These are phyloP conservation scores for Saccharomyces paradoxus DNA, from an alignment of 805 yeast genomes.

Conservation along the genomic window DNA sequence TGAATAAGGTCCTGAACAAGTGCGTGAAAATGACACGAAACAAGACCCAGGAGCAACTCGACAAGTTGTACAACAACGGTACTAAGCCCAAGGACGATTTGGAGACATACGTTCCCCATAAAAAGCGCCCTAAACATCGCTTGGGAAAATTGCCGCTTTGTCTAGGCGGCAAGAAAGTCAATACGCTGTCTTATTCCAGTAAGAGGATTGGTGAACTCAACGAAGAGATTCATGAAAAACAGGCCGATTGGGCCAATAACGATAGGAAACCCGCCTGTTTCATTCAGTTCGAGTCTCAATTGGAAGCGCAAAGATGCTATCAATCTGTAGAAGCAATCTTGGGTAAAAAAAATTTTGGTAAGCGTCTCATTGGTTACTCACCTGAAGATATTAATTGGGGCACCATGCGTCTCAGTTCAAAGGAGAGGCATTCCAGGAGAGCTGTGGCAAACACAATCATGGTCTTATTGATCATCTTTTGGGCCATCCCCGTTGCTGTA, in stretches of 20 bases:
- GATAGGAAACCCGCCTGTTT: slow-evolving; percentile 62
- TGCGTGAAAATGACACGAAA: slow-evolving; percentile 50
- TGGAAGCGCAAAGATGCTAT: slow-evolving; percentile 81
- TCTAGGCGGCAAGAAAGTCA: slow-evolving; percentile 72
- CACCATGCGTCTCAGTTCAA: slow-evolving; percentile 53
- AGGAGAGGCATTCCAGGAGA: slow-evolving; percentile 49
- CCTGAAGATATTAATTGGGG: slow-evolving; percentile 86
- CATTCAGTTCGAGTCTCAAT: slow-evolving; percentile 72
- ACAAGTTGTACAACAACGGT: slow-evolving; percentile 15
- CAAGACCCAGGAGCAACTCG: slow-evolving; percentile 45
- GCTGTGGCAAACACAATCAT: slow-evolving; percentile 55
- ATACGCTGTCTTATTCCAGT: slow-evolving; percentile 67
- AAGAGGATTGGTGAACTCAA: slow-evolving; percentile 63
- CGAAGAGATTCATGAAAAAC: slow-evolving; percentile 51
- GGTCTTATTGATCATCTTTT: slow-evolving; percentile 66
- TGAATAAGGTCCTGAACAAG: slow-evolving; percentile 51
- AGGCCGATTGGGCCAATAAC: slow-evolving; percentile 42
- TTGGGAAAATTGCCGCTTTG: slow-evolving; percentile 42
- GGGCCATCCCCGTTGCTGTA: slow-evolving; percentile 97
- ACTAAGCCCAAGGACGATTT: slow-evolving; percentile 53
- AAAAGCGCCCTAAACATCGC: slow-evolving; percentile 79
- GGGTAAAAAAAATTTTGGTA: slow-evolving; percentile 35
- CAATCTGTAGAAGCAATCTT: slow-evolving; percentile 64
- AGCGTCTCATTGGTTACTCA: slow-evolving; percentile 51
- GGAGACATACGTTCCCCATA: slow-evolving; percentile 53